These are phyloP conservation scores for Agastache rugosa DNA, from an alignment of 257 asterid species.

Conservation along the genomic window DNA sequence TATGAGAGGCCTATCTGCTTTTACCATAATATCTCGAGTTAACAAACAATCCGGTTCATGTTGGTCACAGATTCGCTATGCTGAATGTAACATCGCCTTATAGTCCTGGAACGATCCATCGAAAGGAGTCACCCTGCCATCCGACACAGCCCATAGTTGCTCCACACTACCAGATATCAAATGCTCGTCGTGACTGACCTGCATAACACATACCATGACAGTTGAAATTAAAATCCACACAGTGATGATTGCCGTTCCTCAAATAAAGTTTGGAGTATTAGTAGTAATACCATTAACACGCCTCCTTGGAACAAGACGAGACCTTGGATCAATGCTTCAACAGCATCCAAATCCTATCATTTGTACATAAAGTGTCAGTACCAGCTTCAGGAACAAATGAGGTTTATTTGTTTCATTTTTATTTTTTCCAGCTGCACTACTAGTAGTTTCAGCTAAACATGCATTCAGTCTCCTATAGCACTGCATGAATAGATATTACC, in stretches of 20 bases:
- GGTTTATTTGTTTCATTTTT: background rate
- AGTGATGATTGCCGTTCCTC: background rate
- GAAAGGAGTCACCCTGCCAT: conserved; percentile 77
- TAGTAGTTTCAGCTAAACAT: conserved; percentile 2
- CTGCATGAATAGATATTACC: background rate
- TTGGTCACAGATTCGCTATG: conserved; percentile 30
- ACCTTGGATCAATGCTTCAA: conserved; percentile 97
- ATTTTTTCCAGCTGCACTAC: background rate
- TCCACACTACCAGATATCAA: conserved; percentile 96
- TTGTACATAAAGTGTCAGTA: conserved; percentile 26
- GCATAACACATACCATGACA: conserved; percentile 31
- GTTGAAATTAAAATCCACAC: conserved; percentile 25
- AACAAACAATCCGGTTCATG: background rate
- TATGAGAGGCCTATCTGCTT: background rate
- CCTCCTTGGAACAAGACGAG: conserved; percentile 99
- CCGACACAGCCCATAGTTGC: conserved; percentile 88
- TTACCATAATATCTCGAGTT: background rate
- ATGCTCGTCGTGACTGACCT: conserved; percentile 99
- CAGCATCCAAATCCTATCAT: conserved; percentile 91
- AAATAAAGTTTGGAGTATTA: conserved; percentile 15
- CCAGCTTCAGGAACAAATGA: background rate
- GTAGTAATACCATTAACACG: conserved; percentile 76
- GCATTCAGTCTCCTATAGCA: background rate
- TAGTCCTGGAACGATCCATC: conserved; percentile 83
- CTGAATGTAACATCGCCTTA: conserved; percentile 81